Evolutionary conservation across 2,329 filamentous ascomycete genomes (phyloP).

Genomic region (Gliomastix tumulicola): DNA sequence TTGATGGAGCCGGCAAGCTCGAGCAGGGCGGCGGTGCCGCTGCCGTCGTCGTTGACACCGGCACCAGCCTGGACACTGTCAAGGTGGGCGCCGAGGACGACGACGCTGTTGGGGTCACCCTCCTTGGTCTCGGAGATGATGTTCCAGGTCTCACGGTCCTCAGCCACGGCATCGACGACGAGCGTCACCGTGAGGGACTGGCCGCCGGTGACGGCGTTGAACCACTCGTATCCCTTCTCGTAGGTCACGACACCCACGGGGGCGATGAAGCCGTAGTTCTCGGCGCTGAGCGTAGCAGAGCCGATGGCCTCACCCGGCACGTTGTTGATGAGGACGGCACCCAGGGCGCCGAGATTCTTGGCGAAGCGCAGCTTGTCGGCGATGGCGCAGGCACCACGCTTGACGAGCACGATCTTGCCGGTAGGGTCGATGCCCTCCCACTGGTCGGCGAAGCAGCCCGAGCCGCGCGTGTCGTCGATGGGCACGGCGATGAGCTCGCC

Average conservation of each 20-base stretch:
- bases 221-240: constrained; percentile 27
- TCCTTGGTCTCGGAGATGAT: constrained; percentile 34
- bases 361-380: constrained; percentile 35
- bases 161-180: constrained; percentile 26
- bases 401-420: constrained; percentile 36
- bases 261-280: constrained; percentile 24
- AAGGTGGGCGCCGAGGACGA: constrained; percentile 33
- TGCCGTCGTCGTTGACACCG: constrained; percentile 33
- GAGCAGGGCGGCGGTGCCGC: constrained; percentile 26
- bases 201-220: constrained; percentile 19
- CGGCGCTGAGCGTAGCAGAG: constrained; percentile 44
- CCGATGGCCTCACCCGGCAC: constrained; percentile 32
- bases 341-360: constrained; percentile 30
- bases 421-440: constrained; percentile 35
- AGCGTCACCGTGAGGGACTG: constrained; percentile 25
- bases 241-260: constrained; percentile 27
- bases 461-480: constrained; percentile 27
- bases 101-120: constrained; percentile 31
- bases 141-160: constrained; percentile 29
- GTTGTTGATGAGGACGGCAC: constrained; percentile 56
- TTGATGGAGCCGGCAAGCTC: constrained; percentile 28
- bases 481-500: constrained; percentile 27
- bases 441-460: constrained; percentile 32
- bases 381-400: constrained; percentile 34
- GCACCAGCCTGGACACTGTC: constrained; percentile 30